phyloP scores from a whole-genome alignment of 768 basidiomycete species.

The Amanita phalloides region DNA sequence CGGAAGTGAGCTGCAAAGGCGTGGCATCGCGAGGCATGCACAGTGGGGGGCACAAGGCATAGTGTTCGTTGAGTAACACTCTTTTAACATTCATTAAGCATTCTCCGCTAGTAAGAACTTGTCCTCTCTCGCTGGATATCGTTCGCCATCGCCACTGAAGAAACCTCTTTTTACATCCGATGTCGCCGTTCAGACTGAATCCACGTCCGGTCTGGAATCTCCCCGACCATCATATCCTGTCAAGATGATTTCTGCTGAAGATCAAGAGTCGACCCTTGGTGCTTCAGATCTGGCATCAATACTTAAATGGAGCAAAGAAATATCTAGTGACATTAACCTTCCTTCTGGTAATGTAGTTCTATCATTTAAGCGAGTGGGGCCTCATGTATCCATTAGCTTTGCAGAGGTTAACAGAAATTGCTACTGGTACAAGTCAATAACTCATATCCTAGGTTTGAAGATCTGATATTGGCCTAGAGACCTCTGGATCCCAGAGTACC shows the following conservation, averaged over 20 bases:
- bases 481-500: conserved; percentile 55
- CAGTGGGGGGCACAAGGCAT: conserved; percentile 71
- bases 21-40: conserved; percentile 52
- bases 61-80: conserved; percentile 31
- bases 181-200: conserved; percentile 55
- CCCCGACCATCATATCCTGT: conserved; percentile 16
- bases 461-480: conserved; percentile 28
- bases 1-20: conserved; percentile 55
- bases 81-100: neutral
- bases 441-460: neutral
- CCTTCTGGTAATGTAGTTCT: conserved; percentile 33
- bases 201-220: conserved; percentile 17
- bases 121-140: conserved; percentile 31
- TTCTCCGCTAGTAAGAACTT: conserved; percentile 33
- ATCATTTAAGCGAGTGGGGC: neutral
- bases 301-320: conserved; percentile 65
- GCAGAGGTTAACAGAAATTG: conserved; percentile 62
- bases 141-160: conserved; percentile 38
- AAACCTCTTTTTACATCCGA: conserved; percentile 47
- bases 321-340: conserved; percentile 63
- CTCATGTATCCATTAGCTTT: conserved; percentile 28
- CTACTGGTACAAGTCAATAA: conserved; percentile 32
- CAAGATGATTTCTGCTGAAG: conserved; percentile 29
- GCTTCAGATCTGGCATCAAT: conserved; percentile 59
- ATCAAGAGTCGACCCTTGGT: conserved; percentile 45